Base-by-base conservation (phyloP, 2,329 filamentous ascomycete species). In the Periglandula ipomoeae region DNA sequence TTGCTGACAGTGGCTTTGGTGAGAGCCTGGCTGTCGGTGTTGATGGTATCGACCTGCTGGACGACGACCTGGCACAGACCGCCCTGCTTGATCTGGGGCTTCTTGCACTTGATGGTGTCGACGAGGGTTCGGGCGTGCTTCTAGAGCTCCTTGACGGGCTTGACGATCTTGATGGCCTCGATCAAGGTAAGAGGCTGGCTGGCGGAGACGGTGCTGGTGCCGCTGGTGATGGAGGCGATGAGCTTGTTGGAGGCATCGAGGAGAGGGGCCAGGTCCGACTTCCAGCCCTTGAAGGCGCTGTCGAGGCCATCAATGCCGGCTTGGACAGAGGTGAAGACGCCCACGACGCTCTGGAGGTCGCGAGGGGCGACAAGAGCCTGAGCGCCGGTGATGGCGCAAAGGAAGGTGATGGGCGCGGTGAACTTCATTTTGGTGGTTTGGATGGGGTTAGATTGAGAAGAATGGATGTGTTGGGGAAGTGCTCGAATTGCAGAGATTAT, bases 401-500 rank as follows among this genome's bases (percentile, higher is more conserved):
- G 27, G 23, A 50, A 15, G 20, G 41, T 22, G 32, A 46, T 10
- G 7, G 43, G 38, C 7, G 23, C 24, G 23, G 19, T 20, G 26
- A 50, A 41, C 38, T 52, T 52, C 50, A 52, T 52, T 26, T 41
- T 19, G 35, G n/a, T n/a, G n/a, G n/a, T n/a, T n/a, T n/a, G n/a
- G n/a, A n/a, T n/a, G n/a, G n/a, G n/a, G n/a, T n/a, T n/a, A n/a
- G n/a, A n/a, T n/a, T n/a, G n/a, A n/a, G n/a, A n/a, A n/a, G n/a
- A n/a, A n/a, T n/a, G n/a, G n/a, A n/a, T n/a, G n/a, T n/a, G n/a
- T n/a, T n/a, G n/a, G n/a, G n/a, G n/a, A n/a, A n/a, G n/a, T n/a
- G n/a, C n/a, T n/a, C n/a, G n/a, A n/a, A n/a, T n/a, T n/a, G n/a
- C n/a, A n/a, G n/a, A n/a, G n/a, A n/a, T n/a, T n/a, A n/a, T n/a